phyloP scores from a whole-genome alignment of 805 yeast genomes.

The Yarrowia sp. region DNA sequence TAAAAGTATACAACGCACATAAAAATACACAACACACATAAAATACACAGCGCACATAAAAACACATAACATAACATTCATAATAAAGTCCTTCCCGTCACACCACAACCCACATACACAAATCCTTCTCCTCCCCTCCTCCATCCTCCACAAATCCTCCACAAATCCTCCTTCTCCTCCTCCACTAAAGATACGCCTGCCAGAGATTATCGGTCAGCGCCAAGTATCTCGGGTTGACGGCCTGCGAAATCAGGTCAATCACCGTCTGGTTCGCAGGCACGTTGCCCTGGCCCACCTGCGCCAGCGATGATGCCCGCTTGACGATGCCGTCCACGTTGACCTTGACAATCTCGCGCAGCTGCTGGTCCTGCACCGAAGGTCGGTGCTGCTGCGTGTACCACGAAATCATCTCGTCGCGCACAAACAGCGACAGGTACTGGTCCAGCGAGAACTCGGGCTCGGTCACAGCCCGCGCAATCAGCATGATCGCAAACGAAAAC shows the following conservation, averaged over 20 bases:
- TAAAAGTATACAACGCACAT: no score
- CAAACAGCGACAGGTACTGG: conserved; percentile 87
- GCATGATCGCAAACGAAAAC: conserved; percentile 76
- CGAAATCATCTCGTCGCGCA: conserved; percentile 90
- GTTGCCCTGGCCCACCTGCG: conserved; percentile 56
- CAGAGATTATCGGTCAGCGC: conserved; percentile 90
- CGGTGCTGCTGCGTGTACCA: conserved; percentile 89
- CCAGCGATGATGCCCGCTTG: conserved; percentile 74
- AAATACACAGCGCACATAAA: no score
- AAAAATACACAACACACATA: no score
- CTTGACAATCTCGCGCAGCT: conserved; percentile 79
- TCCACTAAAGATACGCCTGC: conserved; percentile 83
- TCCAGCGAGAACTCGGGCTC: conserved; percentile 92
- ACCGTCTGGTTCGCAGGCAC: conserved; percentile 85
- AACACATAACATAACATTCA: not conserved
- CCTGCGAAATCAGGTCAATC: conserved; percentile 85
- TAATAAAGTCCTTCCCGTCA: not conserved
- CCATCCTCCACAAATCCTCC: not conserved
- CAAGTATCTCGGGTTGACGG: conserved; percentile 89
- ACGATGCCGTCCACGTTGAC: conserved; percentile 82
- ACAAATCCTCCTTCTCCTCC: not conserved
- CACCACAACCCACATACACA: no score
- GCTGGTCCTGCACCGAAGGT: conserved; percentile 78
- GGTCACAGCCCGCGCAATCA: conserved; percentile 81
- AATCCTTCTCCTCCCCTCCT: not conserved